Conservation (phyloP, 495 filamentous ascomycete genomes). For the Penicillium canescens region DNA sequence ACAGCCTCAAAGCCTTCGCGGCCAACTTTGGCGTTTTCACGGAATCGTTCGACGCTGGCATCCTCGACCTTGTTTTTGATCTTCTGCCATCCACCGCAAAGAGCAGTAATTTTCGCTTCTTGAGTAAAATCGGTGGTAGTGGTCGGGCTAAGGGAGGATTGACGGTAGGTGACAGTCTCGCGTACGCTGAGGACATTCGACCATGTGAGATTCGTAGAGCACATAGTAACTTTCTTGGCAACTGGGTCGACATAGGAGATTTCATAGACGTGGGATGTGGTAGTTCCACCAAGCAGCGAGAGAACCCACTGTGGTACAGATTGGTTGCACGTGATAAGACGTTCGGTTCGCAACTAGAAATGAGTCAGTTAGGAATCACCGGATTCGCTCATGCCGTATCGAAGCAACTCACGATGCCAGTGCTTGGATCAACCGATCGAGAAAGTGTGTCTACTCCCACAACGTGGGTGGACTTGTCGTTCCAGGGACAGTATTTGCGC, state of each 20-base stretch:
- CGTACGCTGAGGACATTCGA: constrained; percentile 83
- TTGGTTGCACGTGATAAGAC: constrained; percentile 93
- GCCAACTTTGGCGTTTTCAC: constrained; percentile 85
- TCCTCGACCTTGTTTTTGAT: constrained; percentile 94
- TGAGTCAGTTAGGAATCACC: constrained; percentile 11
- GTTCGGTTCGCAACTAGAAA: constrained; percentile 83
- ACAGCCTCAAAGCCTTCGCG: constrained; percentile 93
- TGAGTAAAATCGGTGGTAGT: constrained; percentile 79
- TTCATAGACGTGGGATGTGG: constrained; percentile 86
- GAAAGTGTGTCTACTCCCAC: constrained; percentile 90
- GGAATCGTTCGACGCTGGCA: constrained; percentile 81
- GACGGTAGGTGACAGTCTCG: constrained; percentile 86
- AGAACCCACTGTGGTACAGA: constrained; percentile 84
- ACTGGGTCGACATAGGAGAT: constrained; percentile 87
- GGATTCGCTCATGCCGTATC: background rate
- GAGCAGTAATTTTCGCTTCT: constrained; percentile 85
- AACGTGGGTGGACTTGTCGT: constrained; percentile 91
- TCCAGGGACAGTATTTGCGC: constrained; percentile 98
- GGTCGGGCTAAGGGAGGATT: constrained; percentile 47
- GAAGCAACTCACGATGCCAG: constrained; percentile 69
- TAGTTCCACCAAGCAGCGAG: constrained; percentile 69
- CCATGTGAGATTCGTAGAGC: constrained; percentile 87
- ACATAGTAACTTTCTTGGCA: constrained; percentile 87
- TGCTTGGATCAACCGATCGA: constrained; percentile 73
- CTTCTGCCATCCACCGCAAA: constrained; percentile 95